Evolutionary conservation across 2,329 filamentous ascomycete genomes (phyloP).

Genomic region (Cercospora nicotianae): DNA sequence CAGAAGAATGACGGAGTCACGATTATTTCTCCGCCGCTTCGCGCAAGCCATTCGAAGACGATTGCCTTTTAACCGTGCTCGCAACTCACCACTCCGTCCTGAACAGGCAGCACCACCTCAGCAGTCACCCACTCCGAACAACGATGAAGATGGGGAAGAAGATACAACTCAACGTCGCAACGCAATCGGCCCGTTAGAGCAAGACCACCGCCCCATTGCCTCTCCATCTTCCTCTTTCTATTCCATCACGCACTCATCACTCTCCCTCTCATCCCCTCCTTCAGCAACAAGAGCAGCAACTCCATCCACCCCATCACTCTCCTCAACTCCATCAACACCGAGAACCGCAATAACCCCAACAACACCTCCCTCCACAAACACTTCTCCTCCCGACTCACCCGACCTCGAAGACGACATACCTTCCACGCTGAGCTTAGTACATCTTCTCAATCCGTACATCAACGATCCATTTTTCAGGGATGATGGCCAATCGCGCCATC

Average conservation of each 20-base stretch:
- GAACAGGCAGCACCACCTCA: background rate
- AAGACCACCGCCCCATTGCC: background rate
- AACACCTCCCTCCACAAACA: background rate
- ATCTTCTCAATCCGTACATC: background rate
- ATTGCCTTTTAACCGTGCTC: background rate
- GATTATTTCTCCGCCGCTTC: background rate
- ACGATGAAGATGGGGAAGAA: background rate
- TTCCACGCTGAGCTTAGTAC: background rate
- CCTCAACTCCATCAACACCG: background rate
- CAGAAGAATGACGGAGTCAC: background rate
- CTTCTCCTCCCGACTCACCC: background rate
- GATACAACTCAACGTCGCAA: background rate
- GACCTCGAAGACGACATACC: background rate
- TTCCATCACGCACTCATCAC: background rate
- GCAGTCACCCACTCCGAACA: background rate
- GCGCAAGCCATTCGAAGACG: background rate
- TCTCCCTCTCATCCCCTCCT: background rate
- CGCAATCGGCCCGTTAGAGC: background rate
- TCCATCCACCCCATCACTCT: background rate
- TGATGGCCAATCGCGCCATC: background rate
- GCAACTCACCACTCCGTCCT: background rate
- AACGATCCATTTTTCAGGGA: background rate
- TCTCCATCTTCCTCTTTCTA: background rate
- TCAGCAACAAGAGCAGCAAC: background rate
- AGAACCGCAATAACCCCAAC: background rate